Conservation (phyloP, 345 rosid species). For the Ceriops tagal region DNA sequence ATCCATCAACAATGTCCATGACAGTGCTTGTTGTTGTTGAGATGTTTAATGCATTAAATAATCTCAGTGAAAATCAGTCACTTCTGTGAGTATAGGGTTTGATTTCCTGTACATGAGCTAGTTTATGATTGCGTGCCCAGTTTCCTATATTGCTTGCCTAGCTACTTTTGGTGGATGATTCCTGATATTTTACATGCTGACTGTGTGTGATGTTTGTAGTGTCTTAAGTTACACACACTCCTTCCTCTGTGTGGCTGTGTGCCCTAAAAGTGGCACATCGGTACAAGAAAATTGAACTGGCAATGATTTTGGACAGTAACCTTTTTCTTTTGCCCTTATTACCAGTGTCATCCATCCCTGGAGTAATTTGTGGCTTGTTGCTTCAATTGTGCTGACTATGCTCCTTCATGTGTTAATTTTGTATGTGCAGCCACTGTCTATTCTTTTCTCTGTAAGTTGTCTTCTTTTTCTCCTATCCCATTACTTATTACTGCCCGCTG, state of each 20-base stretch:
- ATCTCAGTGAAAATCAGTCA: slow-evolving; percentile 97
- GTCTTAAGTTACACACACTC: too few relatives aligned
- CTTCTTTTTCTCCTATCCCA: slow-evolving; percentile 8
- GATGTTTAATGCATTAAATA: slow-evolving; percentile 98
- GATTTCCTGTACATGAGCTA: background rate
- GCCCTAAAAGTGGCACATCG: too few relatives aligned
- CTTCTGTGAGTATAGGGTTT: slow-evolving; percentile 62
- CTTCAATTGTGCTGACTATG: slow-evolving; percentile 87
- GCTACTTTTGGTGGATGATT: too few relatives aligned
- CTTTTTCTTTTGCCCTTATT: slow-evolving; percentile 17
- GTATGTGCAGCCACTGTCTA: slow-evolving; percentile 74
- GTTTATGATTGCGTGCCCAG: background rate
- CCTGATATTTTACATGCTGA: too few relatives aligned
- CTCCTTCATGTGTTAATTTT: slow-evolving; percentile 78
- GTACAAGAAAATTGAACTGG: background rate
- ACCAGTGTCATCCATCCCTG: slow-evolving; percentile 88
- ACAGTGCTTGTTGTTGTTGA: slow-evolving; percentile 99
- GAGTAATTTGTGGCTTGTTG: slow-evolving; percentile 99
- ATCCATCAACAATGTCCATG: slow-evolving; percentile 97
- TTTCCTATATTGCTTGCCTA: background rate
- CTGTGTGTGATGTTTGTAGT: too few relatives aligned
- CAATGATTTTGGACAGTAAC: background rate
- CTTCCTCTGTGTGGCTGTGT: too few relatives aligned
- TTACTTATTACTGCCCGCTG: slow-evolving; percentile 3
- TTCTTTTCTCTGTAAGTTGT: slow-evolving; percentile 89